Evolutionary conservation across 805 yeast species (phyloP), one percentile per base, ranked within the genome.

Genomic region (Cyberlindnera mississippiensis): DNA sequence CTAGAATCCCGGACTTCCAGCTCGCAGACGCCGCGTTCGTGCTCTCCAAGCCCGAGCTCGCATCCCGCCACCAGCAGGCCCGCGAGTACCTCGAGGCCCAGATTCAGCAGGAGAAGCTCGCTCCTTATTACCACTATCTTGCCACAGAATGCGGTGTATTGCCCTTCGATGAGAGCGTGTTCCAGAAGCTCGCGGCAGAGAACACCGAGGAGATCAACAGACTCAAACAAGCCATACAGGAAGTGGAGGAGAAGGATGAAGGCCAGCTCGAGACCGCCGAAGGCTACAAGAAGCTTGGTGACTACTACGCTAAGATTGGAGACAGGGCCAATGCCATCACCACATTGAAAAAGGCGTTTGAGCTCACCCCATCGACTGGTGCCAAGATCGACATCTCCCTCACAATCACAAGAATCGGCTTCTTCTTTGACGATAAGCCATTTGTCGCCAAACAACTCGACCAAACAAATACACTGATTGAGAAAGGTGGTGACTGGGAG

Each of bases 401-500:
- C 56, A 80, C 96, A 11, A 78, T 91, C 49, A 75, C 89, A 12
- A 79, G 98, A 62, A 64, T 93, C 41, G 97, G 95, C n/a, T 82
- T 89, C 55, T 89, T 93, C 62, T 91, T 75, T 63, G 81, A 82
- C 57, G 96, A 93, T 65, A 80, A 80, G 59, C 63, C 68, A 6
- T 78, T 77, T 50, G 82, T 85, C 34, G 75, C 81, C 45, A 78
- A 79, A 53, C 82, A 82, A 57, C 73, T 93, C 50, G 91, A 83
- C 41, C 80, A 80, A 52, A 80, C 83, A 15, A 80, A 84, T 57
- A 58, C 68, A 18, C 73, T 87, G 61, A 88, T 93, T 56, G 98
- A 91, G 56, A 85, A 88, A 57, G 99, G 98, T 42, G 99, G 99
- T 48, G 99, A 93, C 63, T 93, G 99, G 99, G 99, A 93, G 67